These are phyloP conservation scores for Neurospora sublineolata DNA, from an alignment of 495 filamentous ascomycete genomes.

Conservation along the genomic window DNA sequence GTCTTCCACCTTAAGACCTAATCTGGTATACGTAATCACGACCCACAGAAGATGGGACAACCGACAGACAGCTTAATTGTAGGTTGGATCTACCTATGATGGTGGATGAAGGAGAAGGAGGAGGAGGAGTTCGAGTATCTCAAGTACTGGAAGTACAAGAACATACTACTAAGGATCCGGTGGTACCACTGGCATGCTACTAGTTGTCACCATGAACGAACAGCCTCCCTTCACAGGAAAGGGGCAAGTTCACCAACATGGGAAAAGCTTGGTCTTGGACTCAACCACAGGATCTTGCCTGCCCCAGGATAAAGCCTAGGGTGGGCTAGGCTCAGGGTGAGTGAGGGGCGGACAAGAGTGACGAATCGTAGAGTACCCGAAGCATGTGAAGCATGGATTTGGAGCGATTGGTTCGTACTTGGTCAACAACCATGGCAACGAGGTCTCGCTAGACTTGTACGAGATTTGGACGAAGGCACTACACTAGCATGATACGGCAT, in stretches of 20 bases:
- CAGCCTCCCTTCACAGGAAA: not conserved
- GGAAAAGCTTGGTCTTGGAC: not conserved
- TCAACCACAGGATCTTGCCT: not conserved
- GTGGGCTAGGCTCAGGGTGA: not conserved
- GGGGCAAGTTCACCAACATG: not conserved
- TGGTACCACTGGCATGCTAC: not conserved
- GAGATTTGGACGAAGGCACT: not conserved
- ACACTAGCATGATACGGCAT: not conserved
- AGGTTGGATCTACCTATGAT: not conserved
- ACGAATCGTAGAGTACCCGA: not conserved
- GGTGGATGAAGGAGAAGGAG: not conserved
- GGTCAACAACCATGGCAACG: not conserved
- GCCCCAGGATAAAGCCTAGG: not conserved
- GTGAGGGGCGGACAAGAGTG: not conserved
- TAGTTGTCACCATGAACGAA: not conserved
- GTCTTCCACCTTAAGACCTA: not conserved
- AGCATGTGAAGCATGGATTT: not conserved
- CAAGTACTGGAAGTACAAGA: not conserved
- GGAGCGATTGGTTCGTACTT: not conserved
- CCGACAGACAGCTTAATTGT: not conserved
- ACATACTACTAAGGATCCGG: not conserved
- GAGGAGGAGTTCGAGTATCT: not conserved
- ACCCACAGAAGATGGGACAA: not conserved
- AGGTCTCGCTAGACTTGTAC: not conserved
- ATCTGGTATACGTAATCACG: not conserved